A percentile compares a stretch with the other conserved stretches of the same genome.
These are phyloP conservation scores for Phlyctochytrium planicorne DNA, from an alignment of 192 early-diverging fungal genomes.

Conservation along the genomic window DNA sequence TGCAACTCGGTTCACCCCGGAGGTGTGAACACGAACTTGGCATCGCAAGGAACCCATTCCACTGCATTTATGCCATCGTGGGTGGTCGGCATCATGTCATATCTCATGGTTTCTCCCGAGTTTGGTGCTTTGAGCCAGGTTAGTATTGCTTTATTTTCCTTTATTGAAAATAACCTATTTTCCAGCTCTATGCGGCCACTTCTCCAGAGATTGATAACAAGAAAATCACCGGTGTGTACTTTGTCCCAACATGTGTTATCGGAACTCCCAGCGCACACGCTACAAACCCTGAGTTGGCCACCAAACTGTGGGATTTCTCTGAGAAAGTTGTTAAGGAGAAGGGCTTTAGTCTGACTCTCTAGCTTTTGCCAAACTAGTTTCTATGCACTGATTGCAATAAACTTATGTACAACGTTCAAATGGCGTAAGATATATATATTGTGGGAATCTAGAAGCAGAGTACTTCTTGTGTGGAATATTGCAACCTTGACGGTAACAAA, in stretches of 20 bases:
- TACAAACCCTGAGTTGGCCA: neutral
- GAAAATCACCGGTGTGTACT: conserved; percentile 13
- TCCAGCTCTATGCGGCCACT: conserved; percentile 22
- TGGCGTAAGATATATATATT: no score
- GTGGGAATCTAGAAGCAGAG: no score
- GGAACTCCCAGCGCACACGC: neutral
- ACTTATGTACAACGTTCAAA: no score
- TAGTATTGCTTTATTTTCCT: neutral
- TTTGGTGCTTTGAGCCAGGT: conserved; percentile 1
- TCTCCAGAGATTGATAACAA: conserved; percentile 21
- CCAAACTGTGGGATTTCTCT: neutral
- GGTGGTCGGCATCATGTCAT: neutral
- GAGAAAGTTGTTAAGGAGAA: conserved; percentile 20
- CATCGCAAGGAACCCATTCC: neutral
- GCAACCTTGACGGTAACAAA: no score
- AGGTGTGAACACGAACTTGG: conserved; percentile 13
- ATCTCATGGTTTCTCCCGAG: neutral
- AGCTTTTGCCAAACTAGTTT: no score
- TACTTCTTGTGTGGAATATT: no score
- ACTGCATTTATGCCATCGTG: conserved; percentile 1
- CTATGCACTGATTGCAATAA: no score
- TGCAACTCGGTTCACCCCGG: conserved; percentile 38
- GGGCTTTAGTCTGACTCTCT: conserved; percentile 14
- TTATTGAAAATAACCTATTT: neutral
- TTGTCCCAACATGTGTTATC: conserved; percentile 14